Evolutionary conservation across 495 filamentous ascomycete genomes (phyloP).

Genomic region (Penicillium goetzii): DNA sequence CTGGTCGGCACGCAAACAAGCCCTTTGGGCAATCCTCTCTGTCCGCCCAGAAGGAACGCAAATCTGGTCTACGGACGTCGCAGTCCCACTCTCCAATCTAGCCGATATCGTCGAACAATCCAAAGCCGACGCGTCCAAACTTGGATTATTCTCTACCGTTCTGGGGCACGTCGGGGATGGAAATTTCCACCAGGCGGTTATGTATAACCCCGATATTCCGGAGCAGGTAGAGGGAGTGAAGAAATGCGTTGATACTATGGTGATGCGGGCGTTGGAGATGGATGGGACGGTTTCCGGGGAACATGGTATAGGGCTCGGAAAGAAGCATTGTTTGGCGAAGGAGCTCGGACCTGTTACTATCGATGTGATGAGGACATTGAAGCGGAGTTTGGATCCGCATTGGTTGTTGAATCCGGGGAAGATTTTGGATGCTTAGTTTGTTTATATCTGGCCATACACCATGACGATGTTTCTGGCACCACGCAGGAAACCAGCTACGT

Average conservation of each 20-base stretch:
- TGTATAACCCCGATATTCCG: constrained; percentile 68
- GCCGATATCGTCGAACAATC: constrained; percentile 84
- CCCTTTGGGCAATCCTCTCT: constrained; percentile 62
- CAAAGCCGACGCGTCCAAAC: constrained; percentile 78
- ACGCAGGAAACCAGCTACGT: too few relatives aligned
- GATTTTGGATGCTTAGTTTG: constrained; percentile 50
- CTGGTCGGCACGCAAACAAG: constrained; percentile 84
- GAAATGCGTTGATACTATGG: constrained; percentile 79
- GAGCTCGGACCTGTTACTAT: constrained; percentile 79
- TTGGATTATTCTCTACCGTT: constrained; percentile 79
- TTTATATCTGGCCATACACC: too few relatives aligned
- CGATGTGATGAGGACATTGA: constrained; percentile 79
- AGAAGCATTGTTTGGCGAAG: constrained; percentile 62
- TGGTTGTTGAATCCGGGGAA: constrained; percentile 75
- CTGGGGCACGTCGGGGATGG: constrained; percentile 84
- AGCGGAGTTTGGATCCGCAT: constrained; percentile 73
- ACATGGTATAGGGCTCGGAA: constrained; percentile 82
- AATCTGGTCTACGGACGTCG: constrained; percentile 79
- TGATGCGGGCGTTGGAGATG: constrained; percentile 80
- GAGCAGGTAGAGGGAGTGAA: constrained; percentile 61
- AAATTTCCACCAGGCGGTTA: constrained; percentile 86
- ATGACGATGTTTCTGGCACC: too few relatives aligned
- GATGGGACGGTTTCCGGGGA: constrained; percentile 72
- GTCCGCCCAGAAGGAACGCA: constrained; percentile 57
- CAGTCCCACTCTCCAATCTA: constrained; percentile 79